Percentiles rank a stretch among this genome's conserved stretches.
Conservation (phyloP, 495 filamentous ascomycete species). For the Annulohypoxylon moriforme region DNA sequence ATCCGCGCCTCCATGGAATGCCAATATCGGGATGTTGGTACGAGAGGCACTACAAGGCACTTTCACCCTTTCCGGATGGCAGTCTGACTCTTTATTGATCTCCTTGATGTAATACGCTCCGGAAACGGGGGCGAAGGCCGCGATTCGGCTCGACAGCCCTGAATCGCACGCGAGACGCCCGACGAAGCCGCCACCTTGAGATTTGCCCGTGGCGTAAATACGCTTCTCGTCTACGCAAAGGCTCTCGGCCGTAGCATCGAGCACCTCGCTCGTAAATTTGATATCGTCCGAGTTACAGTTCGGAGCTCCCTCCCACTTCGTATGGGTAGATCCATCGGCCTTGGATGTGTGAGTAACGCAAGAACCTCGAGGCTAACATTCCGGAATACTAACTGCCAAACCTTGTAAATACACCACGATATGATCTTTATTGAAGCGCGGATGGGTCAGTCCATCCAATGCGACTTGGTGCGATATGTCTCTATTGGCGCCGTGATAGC, state of each 20-base stretch:
- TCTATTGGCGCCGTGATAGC: slow-evolving; percentile 57
- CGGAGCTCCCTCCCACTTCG: slow-evolving; percentile 50
- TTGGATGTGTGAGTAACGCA: slow-evolving; percentile 51
- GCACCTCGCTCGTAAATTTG: slow-evolving; percentile 55
- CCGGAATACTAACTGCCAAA: slow-evolving; percentile 48
- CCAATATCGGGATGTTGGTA: slow-evolving; percentile 55
- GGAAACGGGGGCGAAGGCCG: slow-evolving; percentile 61
- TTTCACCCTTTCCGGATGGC: slow-evolving; percentile 36
- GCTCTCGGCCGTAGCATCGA: slow-evolving; percentile 54
- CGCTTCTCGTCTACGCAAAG: slow-evolving; percentile 65
- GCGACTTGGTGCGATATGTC: slow-evolving; percentile 51
- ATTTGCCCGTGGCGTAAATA: slow-evolving; percentile 69
- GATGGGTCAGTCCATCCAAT: slow-evolving; percentile 58
- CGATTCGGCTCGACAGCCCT: slow-evolving; percentile 49
- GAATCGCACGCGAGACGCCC: slow-evolving; percentile 66
- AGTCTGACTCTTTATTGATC: slow-evolving; percentile 30
- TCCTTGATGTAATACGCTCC: slow-evolving; percentile 57
- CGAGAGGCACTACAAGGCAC: slow-evolving; percentile 54
- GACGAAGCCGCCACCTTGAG: slow-evolving; percentile 69
- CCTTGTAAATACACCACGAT: slow-evolving; percentile 64
- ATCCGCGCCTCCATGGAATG: slow-evolving; percentile 63
- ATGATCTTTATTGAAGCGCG: slow-evolving; percentile 57
- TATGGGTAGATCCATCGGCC: slow-evolving; percentile 44
- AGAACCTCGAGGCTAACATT: slow-evolving; percentile 31
- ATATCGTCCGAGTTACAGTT: slow-evolving; percentile 43